Percentiles rank a stretch among this genome's conserved stretches.
phyloP scores from a whole-genome alignment of 768 basidiomycete genomes.

The Lactarius pseudohatsudake region DNA sequence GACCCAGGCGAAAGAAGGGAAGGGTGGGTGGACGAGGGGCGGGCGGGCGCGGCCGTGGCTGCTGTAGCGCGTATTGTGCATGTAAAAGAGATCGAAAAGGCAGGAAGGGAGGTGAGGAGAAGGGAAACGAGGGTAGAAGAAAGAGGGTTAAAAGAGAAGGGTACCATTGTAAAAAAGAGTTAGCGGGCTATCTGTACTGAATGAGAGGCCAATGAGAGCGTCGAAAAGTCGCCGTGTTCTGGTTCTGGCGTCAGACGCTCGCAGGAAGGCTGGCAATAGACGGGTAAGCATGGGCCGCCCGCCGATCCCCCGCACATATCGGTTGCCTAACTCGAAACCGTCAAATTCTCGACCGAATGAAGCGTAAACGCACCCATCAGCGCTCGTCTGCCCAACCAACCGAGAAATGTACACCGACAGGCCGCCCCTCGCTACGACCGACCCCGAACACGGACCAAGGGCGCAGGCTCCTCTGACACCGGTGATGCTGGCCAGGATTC shows the following conservation, averaged over 20 bases:
- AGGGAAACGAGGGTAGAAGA: not conserved
- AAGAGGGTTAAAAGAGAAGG: slow-evolving; percentile 10
- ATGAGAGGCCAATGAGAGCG: slow-evolving; percentile 7
- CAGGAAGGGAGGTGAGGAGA: not conserved
- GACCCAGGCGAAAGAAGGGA: slow-evolving; percentile 25
- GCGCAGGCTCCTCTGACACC: not conserved
- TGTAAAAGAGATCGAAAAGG: not conserved
- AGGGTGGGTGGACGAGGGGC: slow-evolving; percentile 9
- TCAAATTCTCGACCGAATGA: not conserved
- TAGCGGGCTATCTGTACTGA: not conserved
- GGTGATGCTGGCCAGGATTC: not conserved
- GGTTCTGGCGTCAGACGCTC: not conserved
- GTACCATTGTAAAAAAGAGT: not conserved
- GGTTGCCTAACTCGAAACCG: not conserved
- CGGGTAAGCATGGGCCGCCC: not conserved
- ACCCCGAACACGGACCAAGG: not conserved
- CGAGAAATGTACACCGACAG: not conserved
- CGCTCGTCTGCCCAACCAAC: not conserved
- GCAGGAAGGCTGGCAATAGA: not conserved
- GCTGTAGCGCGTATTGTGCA: not conserved
- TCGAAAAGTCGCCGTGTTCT: slow-evolving; percentile 18
- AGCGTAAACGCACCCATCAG: not conserved
- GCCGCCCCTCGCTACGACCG: not conserved
- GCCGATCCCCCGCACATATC: not conserved
- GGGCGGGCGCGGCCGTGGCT: not conserved